Base-by-base conservation (phyloP, 768 basidiomycete genomes). In the Lactifluus pinguis region DNA sequence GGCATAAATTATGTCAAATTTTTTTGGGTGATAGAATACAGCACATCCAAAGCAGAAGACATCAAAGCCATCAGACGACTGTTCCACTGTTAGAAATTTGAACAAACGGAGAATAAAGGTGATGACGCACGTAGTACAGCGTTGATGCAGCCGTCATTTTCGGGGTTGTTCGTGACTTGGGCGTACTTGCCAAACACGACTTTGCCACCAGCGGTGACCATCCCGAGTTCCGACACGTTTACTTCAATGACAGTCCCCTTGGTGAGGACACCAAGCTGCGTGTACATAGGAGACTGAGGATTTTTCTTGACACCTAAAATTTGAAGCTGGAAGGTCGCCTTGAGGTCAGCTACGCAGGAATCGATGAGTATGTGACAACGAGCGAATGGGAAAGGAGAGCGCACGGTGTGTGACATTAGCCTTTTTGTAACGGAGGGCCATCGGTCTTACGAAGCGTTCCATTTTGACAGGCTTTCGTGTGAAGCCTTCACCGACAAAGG, bases 261-360 rank as follows among this genome's bases (percentile, higher is more conserved):
- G 4, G 97, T 98, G 76, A 99, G 82, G 41, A 99, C 97, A 53
- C 95, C 95, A 44, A 95, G 83, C 69, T 93, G 91, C 0, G 93
- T 94, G 70, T 94, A 95, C 89, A 95, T 95, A 0, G 97, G 95
- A 19, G 94, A 97, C 72, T 98, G 97, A 29, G 97, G 97, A 70
- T 99, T 99, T 79, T 98, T 98, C 81, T 99, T 99, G 59, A 99
- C 97, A 49, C 92, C 92, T 48, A 99, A 77, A 65, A 99, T 98
- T 66, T 95, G 94, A 5, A 99, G 80, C 72, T 99, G 97, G 83
- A 99, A 99, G 4, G 97, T 99, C 8, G 95, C 97, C 75, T 95
- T 98, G 50, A 98, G 77, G 71, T 98, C 95, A 59, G 95, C 94
- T 97, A 30, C n/a, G 34, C 19, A 14, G 38, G 21, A 11, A n/a